Evolutionary conservation across 768 basidiomycete genomes (phyloP).

Genomic region (Piloderma croceum): DNA sequence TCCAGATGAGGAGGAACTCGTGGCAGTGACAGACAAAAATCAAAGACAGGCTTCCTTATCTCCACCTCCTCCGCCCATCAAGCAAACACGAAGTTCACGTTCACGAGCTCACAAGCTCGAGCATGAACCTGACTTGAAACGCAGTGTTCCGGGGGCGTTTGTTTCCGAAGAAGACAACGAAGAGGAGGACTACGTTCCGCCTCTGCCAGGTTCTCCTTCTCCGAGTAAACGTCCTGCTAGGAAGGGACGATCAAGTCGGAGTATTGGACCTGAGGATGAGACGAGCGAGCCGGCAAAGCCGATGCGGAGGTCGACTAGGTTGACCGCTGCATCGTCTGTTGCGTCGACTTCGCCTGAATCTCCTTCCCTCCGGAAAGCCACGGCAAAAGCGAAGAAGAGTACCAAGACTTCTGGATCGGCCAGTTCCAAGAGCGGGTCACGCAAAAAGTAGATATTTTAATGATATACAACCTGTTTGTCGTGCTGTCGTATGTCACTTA

Average conservation of each 20-base stretch:
- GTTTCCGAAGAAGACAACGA: slow-evolving; percentile 29
- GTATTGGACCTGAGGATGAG: too few species aligned
- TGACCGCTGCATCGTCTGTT: not conserved
- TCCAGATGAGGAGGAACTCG: slow-evolving; percentile 35
- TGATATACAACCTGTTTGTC: too few species aligned
- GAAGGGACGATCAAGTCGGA: slow-evolving; percentile 14
- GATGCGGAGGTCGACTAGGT: not conserved
- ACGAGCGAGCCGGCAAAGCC: too few species aligned
- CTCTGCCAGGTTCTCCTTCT: slow-evolving; percentile 24
- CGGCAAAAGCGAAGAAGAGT: not conserved
- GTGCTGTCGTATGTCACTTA: too few species aligned
- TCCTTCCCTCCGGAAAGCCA: too few species aligned
- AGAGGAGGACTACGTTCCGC: slow-evolving; percentile 29
- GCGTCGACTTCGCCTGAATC: not conserved
- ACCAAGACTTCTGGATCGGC: too few species aligned
- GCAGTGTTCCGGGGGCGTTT: slow-evolving; percentile 23
- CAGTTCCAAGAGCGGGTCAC: too few species aligned
- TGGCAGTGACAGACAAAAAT: slow-evolving; percentile 14
- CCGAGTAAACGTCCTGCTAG: slow-evolving; percentile 17
- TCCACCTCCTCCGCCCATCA: slow-evolving; percentile 4
- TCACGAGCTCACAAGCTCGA: slow-evolving; percentile 16
- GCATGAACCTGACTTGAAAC: slow-evolving; percentile 8
- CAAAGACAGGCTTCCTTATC: slow-evolving; percentile 15
- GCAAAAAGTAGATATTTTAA: too few species aligned
- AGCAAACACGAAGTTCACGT: slow-evolving; percentile 20